Base-by-base conservation (phyloP, 108 stramenopile genomes). In the Skeletonema marinoi region DNA sequence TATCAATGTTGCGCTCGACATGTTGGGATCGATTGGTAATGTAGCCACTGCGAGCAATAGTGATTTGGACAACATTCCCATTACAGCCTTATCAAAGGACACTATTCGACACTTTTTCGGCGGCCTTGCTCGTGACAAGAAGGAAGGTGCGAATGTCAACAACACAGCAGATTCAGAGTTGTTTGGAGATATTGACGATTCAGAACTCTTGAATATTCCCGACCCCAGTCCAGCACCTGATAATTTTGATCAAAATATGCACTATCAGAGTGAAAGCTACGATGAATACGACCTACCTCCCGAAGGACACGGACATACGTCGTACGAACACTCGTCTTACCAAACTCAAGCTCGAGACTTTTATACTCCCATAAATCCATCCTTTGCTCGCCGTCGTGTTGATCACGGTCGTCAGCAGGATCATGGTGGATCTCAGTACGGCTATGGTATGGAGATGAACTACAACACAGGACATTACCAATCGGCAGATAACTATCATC, bases 1-100 rank as follows among this genome's bases (percentile, higher is more conserved):
- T 68, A 68, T 77, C n/a, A 70, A 78, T 41, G 85, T 88, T 32
- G 65, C 75, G 41, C 72, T 88, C 74, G 86, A 70, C 60, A 59
- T 79, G 25, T 44, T 82, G 41, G 81, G 84, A 29, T 85, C 72
- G 12, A 48, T 88, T 32, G 65, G 68, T 11, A 73, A 65, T 36
- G 78, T 88, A 59, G 70, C 59, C n/a, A 76, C 88, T 16, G 80
- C 81, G 7, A 66, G 74, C 61, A 58, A 29, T 41, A 44, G 70
- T 31, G 69, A 50, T 17, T 56, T 88, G 71, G 77, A 82, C 33
- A 66, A 75, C 10, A 58, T 88, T 72, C 86, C 88, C 1, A 78
- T 88, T 32, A 78, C 82, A 69, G 64, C 75, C 58, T 58, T 74
- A 33, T 76, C 88, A 12, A 88, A 86, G 46, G 70, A 77, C 32